Evolutionary conservation across 2,329 filamentous ascomycete genomes (phyloP).

Genomic region (Phyllachora maydis): DNA sequence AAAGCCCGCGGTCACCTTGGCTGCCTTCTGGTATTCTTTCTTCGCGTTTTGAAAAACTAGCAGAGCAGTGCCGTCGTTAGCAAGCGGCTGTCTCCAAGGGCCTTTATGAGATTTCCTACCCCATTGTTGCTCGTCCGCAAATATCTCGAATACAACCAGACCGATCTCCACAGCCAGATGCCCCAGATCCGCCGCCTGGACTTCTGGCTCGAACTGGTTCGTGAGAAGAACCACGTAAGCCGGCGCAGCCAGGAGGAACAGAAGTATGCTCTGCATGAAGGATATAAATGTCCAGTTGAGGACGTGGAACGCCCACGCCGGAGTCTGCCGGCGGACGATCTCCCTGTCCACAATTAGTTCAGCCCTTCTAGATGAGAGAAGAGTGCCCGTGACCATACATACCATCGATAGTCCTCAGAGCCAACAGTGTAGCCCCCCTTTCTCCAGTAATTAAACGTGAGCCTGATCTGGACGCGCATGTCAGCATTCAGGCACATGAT

Average conservation of each 20-base stretch:
- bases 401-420: conserved; percentile 89
- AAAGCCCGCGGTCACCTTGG: conserved; percentile 45
- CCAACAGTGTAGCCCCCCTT: conserved; percentile 80
- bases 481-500: background rate
- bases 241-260: conserved; percentile 55
- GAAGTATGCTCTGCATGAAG: conserved; percentile 59
- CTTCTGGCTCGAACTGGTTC: conserved; percentile 35
- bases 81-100: conserved; percentile 2
- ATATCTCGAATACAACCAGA: conserved; percentile 45
- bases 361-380: too few relatives aligned
- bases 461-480: conserved; percentile 32
- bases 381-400: too few relatives aligned
- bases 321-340: conserved; percentile 47
- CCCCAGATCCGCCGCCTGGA: conserved; percentile 21
- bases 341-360: conserved; percentile 33
- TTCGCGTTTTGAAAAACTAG: conserved; percentile 67
- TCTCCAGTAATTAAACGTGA: conserved; percentile 95
- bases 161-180: conserved; percentile 24
- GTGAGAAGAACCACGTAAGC: conserved; percentile 67
- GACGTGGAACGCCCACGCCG: conserved; percentile 49
- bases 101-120: conserved; percentile 21
- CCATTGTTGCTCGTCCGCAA: conserved; percentile 91
- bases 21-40: conserved; percentile 49
- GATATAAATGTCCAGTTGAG: conserved; percentile 87
- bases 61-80: too few relatives aligned